phyloP scores from a whole-genome alignment of 2,329 filamentous ascomycete genomes.

The Paradendryphiella salina region DNA sequence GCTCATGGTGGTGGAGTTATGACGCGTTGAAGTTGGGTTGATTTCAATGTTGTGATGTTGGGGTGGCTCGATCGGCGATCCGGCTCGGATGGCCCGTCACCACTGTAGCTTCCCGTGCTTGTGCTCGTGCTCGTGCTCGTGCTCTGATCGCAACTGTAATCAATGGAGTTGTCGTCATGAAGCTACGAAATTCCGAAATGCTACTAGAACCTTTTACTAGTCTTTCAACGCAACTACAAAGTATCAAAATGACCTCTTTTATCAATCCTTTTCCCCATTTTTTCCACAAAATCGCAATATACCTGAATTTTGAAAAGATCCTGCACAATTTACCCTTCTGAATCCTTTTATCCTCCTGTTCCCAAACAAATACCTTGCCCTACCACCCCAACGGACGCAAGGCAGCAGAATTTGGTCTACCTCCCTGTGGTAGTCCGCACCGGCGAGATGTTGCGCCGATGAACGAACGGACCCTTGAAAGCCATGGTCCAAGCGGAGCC shows the following conservation, averaged over 20 bases:
- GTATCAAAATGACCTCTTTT: neutral
- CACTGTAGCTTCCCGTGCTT: no score
- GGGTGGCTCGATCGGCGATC: no score
- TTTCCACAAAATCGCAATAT: neutral
- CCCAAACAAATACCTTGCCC: no score
- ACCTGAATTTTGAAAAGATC: no score
- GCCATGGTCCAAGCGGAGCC: neutral
- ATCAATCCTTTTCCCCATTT: neutral
- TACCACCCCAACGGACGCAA: no score
- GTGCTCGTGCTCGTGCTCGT: neutral
- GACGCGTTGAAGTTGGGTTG: no score
- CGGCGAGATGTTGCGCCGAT: conserved; percentile 24
- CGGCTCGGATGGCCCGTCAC: no score
- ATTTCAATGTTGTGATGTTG: no score
- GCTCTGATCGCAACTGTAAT: neutral
- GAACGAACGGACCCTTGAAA: conserved; percentile 1
- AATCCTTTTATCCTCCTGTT: no score
- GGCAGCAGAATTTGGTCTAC: neutral
- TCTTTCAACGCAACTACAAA: neutral
- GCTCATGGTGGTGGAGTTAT: no score
- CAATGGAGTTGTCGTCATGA: neutral
- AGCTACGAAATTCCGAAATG: neutral
- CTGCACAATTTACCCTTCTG: no score
- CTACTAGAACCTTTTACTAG: neutral
- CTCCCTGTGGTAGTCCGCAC: neutral